Conservation (phyloP, 1,139 yeast species). For the Magnusiomyces paraingens region DNA sequence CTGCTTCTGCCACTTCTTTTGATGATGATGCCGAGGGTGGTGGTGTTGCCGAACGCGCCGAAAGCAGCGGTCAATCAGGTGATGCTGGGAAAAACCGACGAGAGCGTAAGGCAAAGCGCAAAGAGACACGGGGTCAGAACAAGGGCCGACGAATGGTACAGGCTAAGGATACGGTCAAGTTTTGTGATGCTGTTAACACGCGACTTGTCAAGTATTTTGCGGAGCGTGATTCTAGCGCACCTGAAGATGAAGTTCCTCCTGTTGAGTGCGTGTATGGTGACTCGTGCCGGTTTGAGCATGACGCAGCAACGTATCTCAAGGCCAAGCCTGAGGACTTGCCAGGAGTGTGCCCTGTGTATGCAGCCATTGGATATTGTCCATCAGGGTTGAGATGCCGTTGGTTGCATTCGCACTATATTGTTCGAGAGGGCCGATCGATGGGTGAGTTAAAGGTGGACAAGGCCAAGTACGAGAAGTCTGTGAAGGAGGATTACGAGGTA, state of each 20-base stretch:
- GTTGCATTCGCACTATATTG: conserved; percentile 63
- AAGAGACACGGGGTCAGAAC: conserved; percentile 76
- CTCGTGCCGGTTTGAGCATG: conserved; percentile 72
- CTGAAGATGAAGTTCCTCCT: conserved; percentile 13
- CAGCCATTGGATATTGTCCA: conserved; percentile 83
- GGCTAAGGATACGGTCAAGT: conserved; percentile 53
- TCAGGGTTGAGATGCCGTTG: conserved; percentile 90
- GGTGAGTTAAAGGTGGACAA: conserved; percentile 24
- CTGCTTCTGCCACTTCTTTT: conserved; percentile 28
- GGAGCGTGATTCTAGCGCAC: conserved; percentile 25
- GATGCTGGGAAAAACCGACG: conserved; percentile 35
- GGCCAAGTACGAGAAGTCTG: conserved; percentile 32
- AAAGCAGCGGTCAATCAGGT: conserved; percentile 40
- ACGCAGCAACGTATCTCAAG: conserved; percentile 54
- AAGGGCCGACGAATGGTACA: conserved; percentile 78
- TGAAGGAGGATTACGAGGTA: conserved; percentile 42
- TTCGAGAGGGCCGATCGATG: conserved; percentile 36
- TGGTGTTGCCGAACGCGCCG: conserved; percentile 35
- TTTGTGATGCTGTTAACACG: conserved; percentile 55
- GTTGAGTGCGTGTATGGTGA: conserved; percentile 62
- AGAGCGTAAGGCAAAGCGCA: conserved; percentile 38
- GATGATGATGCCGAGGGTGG: conserved; percentile 47
- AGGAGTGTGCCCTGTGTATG: conserved; percentile 77
- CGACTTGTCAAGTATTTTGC: background rate
- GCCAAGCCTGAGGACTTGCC: conserved; percentile 66